phyloP scores from a whole-genome alignment of 805 yeast species.

The Yarrowia sp. region DNA sequence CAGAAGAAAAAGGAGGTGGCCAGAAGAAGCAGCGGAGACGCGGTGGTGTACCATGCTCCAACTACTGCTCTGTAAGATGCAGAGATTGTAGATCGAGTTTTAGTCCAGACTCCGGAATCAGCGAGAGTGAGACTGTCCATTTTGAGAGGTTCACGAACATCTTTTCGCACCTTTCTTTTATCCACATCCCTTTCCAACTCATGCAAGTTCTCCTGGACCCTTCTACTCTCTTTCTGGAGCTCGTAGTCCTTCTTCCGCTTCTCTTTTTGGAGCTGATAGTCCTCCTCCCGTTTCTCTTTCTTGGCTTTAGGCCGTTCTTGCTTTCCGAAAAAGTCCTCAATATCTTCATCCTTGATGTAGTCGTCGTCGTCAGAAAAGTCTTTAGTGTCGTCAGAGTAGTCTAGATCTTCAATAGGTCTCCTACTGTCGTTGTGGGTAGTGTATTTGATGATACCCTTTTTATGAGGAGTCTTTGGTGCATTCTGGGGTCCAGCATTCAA shows the following conservation, averaged over 20 bases:
- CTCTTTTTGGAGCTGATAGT: neutral
- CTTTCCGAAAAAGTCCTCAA: neutral
- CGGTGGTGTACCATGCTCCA: conserved; percentile 5
- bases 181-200: conserved; percentile 3
- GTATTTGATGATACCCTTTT: conserved; percentile 5
- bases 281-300: neutral
- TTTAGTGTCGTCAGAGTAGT: neutral
- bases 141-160: neutral
- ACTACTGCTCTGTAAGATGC: neutral
- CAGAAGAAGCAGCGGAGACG: conserved; percentile 23
- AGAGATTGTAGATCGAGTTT: neutral
- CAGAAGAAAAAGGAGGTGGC: conserved; percentile 30
- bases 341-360: neutral
- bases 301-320: neutral
- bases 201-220: conserved; percentile 7
- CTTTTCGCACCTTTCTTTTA: too few species aligned
- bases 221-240: neutral
- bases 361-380: neutral
- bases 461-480: neutral
- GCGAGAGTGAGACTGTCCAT: neutral
- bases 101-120: neutral
- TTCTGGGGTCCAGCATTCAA: too few species aligned
- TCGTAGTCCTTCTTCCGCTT: too few species aligned
- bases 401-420: neutral
- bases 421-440: neutral